Evolutionary conservation across 2,329 filamentous ascomycete species (phyloP).

Genomic region (Penicillium sp.): DNA sequence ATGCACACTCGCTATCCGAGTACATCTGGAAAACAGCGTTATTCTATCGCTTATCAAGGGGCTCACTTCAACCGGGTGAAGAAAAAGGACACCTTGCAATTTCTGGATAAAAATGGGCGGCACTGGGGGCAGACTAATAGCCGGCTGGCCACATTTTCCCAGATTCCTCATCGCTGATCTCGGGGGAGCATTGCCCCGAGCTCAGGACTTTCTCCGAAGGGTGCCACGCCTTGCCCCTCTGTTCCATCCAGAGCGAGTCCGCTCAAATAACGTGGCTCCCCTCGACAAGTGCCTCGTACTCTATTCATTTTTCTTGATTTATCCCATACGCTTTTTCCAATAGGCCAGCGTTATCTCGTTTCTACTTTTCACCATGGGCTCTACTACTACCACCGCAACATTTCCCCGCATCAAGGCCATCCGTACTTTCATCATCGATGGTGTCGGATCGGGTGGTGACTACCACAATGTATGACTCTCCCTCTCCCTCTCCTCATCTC

Average conservation of each 20-base stretch:
- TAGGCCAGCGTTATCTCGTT: conserved; percentile 3
- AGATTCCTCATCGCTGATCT: conserved; percentile 19
- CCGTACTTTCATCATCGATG: conserved; percentile 52
- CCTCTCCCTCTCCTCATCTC: not conserved
- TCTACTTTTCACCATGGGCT: conserved; percentile 34
- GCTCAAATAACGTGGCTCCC: conserved; percentile 26
- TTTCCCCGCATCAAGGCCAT: conserved; percentile 53
- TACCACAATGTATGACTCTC: conserved; percentile 83
- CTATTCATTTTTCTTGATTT: conserved; percentile 18
- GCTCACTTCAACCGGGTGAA: not conserved
- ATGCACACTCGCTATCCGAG: not conserved
- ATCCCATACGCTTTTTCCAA: not conserved
- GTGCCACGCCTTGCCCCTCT: conserved; percentile 14
- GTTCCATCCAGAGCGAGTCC: not conserved
- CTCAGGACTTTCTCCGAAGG: conserved; percentile 16
- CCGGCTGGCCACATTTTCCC: conserved; percentile 7
- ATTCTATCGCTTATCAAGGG: not conserved
- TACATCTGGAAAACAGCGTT: not conserved
- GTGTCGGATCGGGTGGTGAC: conserved; percentile 54
- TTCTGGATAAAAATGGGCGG: not conserved
- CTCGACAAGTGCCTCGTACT: conserved; percentile 16
- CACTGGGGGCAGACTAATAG: not conserved
- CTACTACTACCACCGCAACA: conserved; percentile 27
- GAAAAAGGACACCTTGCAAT: not conserved
- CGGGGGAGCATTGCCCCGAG: conserved; percentile 40